phyloP scores from a whole-genome alignment of 192 early-diverging fungal species.

The Umbelopsis isabellina region DNA sequence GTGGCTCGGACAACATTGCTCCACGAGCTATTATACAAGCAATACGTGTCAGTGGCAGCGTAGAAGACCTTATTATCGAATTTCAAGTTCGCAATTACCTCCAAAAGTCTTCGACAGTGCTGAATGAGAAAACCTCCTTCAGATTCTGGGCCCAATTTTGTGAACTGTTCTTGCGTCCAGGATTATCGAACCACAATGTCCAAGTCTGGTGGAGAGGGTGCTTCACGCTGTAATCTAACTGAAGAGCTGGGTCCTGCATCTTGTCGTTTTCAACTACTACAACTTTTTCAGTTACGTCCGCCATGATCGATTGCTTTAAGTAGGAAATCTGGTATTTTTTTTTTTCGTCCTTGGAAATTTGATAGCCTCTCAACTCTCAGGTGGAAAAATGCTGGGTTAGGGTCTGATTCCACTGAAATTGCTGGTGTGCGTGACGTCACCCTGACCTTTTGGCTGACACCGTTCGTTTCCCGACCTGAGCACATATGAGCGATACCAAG shows the following conservation, averaged over 20 bases:
- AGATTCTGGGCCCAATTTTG: constrained; percentile 85
- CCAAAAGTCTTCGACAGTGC: constrained; percentile 98
- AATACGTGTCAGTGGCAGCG: not conserved
- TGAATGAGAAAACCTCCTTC: constrained; percentile 88
- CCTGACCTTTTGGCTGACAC: not conserved
- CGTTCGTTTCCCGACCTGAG: constrained; percentile 1
- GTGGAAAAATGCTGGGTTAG: not conserved
- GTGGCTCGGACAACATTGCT: constrained; percentile 84
- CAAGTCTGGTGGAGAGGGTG: constrained; percentile 89
- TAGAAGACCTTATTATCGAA: no score
- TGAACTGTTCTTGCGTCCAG: constrained; percentile 74
- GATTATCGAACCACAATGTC: constrained; percentile 97
- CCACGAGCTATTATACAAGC: constrained; percentile 56
- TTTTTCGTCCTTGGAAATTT: not conserved
- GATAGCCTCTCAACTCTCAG: constrained; percentile 6
- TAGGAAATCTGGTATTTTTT: not conserved
- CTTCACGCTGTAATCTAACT: constrained; percentile 74
- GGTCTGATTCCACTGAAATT: not conserved
- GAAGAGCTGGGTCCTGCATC: not conserved
- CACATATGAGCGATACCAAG: not conserved
- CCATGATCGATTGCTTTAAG: constrained; percentile 12
- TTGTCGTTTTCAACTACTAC: constrained; percentile 12
- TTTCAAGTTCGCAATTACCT: constrained; percentile 51
- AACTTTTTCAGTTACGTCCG: constrained; percentile 16
- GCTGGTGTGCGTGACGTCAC: not conserved